phyloP scores from a whole-genome alignment of 2,329 filamentous ascomycete genomes.

The Ophiocordyceps sinensis region DNA sequence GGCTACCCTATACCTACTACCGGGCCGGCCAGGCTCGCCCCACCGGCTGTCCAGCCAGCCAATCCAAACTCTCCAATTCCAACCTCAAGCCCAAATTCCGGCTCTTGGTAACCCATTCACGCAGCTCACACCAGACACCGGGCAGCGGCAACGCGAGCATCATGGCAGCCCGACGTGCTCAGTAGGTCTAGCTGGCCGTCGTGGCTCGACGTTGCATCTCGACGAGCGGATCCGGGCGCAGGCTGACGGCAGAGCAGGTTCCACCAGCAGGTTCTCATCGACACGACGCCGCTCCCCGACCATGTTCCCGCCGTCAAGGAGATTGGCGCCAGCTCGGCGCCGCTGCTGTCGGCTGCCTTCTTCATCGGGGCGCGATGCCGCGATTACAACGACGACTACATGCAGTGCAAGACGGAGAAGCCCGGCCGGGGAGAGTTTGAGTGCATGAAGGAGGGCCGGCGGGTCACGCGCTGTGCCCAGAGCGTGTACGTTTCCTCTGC shows the following conservation, averaged over 20 bases:
- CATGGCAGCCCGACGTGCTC: conserved; percentile 27
- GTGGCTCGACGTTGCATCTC: neutral
- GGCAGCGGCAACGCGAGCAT: conserved; percentile 13
- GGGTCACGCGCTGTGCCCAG: conserved; percentile 89
- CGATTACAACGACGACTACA: conserved; percentile 96
- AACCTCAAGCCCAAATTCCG: conserved; percentile 15
- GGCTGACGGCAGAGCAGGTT: conserved; percentile 46
- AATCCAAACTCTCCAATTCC: conserved; percentile 25
- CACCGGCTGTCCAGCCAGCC: conserved; percentile 8
- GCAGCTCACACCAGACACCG: conserved; percentile 5
- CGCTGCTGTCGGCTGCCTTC: conserved; percentile 80
- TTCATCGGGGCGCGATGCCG: conserved; percentile 95
- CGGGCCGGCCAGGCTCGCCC: conserved; percentile 15
- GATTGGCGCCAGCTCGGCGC: conserved; percentile 83
- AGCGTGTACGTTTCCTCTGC: conserved; percentile 61
- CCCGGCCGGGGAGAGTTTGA: conserved; percentile 83
- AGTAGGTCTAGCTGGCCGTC: conserved; percentile 18
- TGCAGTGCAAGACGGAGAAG: conserved; percentile 97
- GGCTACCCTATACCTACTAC: too few relatives aligned
- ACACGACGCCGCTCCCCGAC: conserved; percentile 88
- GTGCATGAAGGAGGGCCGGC: conserved; percentile 90
- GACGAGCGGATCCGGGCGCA: neutral
- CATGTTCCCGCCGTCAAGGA: conserved; percentile 87
- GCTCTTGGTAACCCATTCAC: neutral
- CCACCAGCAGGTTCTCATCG: conserved; percentile 84